Conservation (phyloP, 2,329 filamentous ascomycete species). For the Balansia obtecta region DNA sequence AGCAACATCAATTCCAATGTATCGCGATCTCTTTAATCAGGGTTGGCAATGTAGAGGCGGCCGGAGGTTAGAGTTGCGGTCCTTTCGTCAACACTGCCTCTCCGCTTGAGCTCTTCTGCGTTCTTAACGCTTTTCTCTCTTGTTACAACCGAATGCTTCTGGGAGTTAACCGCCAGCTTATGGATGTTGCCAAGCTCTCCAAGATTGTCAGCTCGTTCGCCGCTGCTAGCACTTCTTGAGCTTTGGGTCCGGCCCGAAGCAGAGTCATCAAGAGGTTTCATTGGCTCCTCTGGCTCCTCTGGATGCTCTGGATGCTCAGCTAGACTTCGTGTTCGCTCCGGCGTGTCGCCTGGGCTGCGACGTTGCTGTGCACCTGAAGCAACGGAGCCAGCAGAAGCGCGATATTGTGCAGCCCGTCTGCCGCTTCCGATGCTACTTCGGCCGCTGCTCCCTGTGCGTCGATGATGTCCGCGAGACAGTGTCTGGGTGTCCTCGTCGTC, state of each 20-base stretch:
- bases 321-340: constrained; percentile 41
- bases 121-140: constrained; percentile 55
- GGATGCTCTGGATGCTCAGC: constrained; percentile 29
- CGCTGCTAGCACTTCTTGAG: constrained; percentile 42
- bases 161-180: constrained; percentile 45
- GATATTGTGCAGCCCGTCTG: constrained; percentile 35
- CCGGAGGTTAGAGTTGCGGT: constrained; percentile 63
- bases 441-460: constrained; percentile 62
- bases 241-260: constrained; percentile 37
- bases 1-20: neutral
- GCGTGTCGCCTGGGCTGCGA: constrained; percentile 39
- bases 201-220: constrained; percentile 47
- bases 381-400: constrained; percentile 35
- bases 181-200: constrained; percentile 39
- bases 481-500: constrained; percentile 53
- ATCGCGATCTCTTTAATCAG: constrained; percentile 39
- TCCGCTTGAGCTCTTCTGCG: constrained; percentile 58
- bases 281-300: constrained; percentile 18
- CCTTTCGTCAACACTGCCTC: constrained; percentile 75
- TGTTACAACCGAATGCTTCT: constrained; percentile 43
- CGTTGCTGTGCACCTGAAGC: constrained; percentile 29
- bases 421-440: constrained; percentile 53
- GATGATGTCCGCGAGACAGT: constrained; percentile 45
- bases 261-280: constrained; percentile 23
- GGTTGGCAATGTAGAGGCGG: constrained; percentile 76